Evolutionary conservation across 2,329 filamentous ascomycete species (phyloP).

Genomic region (Colletotrichum plurivorum): DNA sequence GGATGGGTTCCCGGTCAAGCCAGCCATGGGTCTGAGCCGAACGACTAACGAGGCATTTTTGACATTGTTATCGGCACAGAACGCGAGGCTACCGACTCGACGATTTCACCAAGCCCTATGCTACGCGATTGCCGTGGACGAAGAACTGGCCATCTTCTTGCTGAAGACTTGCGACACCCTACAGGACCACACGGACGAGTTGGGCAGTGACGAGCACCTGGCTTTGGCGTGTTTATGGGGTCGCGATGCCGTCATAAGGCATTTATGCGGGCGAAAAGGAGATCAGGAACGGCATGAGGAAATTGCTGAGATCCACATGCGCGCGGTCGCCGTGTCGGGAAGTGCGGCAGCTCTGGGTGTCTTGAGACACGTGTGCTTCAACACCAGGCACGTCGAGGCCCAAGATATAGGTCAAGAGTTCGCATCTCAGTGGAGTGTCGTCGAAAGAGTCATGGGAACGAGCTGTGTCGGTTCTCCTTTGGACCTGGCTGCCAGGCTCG

Average conservation of each 20-base stretch:
- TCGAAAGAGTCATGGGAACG: background rate
- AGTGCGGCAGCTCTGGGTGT: background rate
- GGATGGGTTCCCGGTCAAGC: background rate
- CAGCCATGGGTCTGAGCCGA: background rate
- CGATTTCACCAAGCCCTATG: background rate
- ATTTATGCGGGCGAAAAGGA: background rate
- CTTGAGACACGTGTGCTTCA: background rate
- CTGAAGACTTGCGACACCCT: background rate
- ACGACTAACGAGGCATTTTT: background rate
- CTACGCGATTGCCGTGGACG: slow-evolving; percentile 21
- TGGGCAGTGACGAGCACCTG: background rate
- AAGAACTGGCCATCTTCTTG: background rate
- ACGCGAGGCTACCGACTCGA: background rate
- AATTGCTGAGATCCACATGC: background rate
- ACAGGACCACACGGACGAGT: background rate
- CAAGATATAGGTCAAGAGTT: background rate
- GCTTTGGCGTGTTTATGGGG: slow-evolving; percentile 21
- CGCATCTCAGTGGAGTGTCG: background rate
- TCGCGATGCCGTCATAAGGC: background rate
- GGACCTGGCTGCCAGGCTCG: background rate
- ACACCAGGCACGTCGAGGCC: background rate
- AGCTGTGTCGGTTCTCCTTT: background rate
- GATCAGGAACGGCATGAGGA: too few relatives aligned
- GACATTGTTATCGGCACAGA: background rate
- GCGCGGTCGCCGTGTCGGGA: slow-evolving; percentile 2